These are phyloP conservation scores for Theileria sp. DNA, from an alignment of 169 alveolate genomes.

Conservation along the genomic window DNA sequence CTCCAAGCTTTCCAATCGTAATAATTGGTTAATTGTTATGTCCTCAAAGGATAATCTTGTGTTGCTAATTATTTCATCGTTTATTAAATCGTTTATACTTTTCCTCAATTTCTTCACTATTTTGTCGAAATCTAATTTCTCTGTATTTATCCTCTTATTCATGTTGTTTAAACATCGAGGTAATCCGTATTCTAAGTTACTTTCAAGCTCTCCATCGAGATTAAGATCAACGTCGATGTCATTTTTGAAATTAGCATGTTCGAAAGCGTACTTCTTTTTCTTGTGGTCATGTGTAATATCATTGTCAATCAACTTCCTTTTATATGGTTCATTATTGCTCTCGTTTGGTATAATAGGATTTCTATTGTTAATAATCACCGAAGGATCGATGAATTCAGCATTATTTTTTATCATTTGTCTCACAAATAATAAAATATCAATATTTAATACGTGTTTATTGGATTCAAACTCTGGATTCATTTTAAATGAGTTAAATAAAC, in stretches of 20 bases:
- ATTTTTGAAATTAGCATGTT: not conserved
- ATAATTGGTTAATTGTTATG: not conserved
- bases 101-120: not conserved
- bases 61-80: not conserved
- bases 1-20: not conserved
- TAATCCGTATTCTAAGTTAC: not conserved
- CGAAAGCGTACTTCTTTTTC: not conserved
- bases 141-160: not conserved
- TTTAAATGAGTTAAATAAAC: not conserved
- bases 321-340: not conserved
- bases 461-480: not conserved
- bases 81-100: not conserved
- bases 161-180: not conserved
- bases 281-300: not conserved
- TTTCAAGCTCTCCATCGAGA: not conserved
- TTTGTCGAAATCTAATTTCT: not conserved
- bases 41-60: not conserved
- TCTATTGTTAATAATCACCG: not conserved
- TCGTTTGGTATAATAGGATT: not conserved
- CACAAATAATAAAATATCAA: not conserved
- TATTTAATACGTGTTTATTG: not conserved
- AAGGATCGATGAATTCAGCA: not conserved
- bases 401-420: not conserved
- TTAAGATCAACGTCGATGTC: not conserved
- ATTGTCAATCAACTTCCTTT: not conserved